Base-by-base conservation (phyloP, 2,329 filamentous ascomycete genomes). In the Ascochyta clinopodiicola region DNA sequence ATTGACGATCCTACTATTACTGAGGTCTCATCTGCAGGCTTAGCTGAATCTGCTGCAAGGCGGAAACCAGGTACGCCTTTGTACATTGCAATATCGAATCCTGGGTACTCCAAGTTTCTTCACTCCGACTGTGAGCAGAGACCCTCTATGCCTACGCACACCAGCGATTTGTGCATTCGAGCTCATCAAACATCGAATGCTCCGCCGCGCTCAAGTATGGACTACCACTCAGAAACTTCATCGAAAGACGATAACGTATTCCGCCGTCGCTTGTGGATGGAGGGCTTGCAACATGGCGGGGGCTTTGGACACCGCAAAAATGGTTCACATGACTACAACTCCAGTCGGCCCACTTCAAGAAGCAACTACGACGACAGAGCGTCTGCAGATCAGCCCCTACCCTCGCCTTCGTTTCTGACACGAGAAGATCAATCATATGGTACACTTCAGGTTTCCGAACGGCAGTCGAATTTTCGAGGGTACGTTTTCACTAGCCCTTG, bases 401-500 rank as follows among this genome's bases (percentile, higher is more conserved):
- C 56, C 5, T 56, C 52, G 12, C 59, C 67, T 12, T 49, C 66
- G 8, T 66, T 63, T 32, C 35, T 69, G 35, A 57, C 66, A 37
- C 60, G 62, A 12, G 63, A 70, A 3, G 67, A 66, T 31, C 71
- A 73, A 51, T 29, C 60, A 3, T 70, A 74, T 42, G 61, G 57
- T 22, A 67, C 65, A 9, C 67, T 69, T 4, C 67, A 68, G 35
- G 57, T 82, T 77, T 17, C 78, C 81, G 58, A 84, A 17, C 69
- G 59, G 31, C 68, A 65, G 21, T 81, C 86, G 0, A 82, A 82
- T 29, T 89, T 87, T 68, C 76, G 77, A 59, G 75, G 82, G 17
- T 96, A 96, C 75, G 84, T 86, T 1, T 97, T 97, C 71, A 78
- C 81, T 19, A 95, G 90, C 37, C 93, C 92, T 0, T 98, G 94